These are phyloP conservation scores for Pulveroboletus sp. DNA, from an alignment of 768 basidiomycete genomes.

Conservation along the genomic window DNA sequence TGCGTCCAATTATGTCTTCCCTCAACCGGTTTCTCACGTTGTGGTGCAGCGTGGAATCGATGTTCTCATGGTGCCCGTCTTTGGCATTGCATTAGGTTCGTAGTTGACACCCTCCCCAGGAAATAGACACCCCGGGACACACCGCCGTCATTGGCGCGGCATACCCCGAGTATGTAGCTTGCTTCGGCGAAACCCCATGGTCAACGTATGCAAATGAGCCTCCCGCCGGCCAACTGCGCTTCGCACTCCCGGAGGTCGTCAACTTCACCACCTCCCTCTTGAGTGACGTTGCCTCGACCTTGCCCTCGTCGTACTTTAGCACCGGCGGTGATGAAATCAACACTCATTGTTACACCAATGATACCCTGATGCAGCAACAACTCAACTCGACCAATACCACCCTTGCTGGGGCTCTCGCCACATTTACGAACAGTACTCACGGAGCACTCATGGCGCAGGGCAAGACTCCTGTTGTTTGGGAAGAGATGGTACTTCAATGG, in stretches of 20 bases:
- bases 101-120: constrained; percentile 35
- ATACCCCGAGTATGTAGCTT: constrained; percentile 75
- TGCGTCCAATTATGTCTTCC: constrained; percentile 34
- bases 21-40: background rate
- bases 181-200: constrained; percentile 56
- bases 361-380: constrained; percentile 53
- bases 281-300: constrained; percentile 43
- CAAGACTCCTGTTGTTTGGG: constrained; percentile 82
- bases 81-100: background rate
- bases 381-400: constrained; percentile 50
- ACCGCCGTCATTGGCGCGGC: constrained; percentile 59
- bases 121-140: constrained; percentile 85
- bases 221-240: constrained; percentile 77
- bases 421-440: constrained; percentile 62
- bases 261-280: constrained; percentile 58
- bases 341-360: constrained; percentile 57
- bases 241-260: constrained; percentile 57
- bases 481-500: constrained; percentile 51
- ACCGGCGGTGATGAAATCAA: constrained; percentile 87
- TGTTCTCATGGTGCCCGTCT: constrained; percentile 46
- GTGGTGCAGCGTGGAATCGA: constrained; percentile 63
- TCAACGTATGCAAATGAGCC: constrained; percentile 63
- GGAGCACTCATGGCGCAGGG: constrained; percentile 46
- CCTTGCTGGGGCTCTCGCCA: constrained; percentile 58
- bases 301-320: constrained; percentile 62